Evolutionary conservation across 2,329 filamentous ascomycete genomes (phyloP).

Genomic region (Fonsecaea monophora): DNA sequence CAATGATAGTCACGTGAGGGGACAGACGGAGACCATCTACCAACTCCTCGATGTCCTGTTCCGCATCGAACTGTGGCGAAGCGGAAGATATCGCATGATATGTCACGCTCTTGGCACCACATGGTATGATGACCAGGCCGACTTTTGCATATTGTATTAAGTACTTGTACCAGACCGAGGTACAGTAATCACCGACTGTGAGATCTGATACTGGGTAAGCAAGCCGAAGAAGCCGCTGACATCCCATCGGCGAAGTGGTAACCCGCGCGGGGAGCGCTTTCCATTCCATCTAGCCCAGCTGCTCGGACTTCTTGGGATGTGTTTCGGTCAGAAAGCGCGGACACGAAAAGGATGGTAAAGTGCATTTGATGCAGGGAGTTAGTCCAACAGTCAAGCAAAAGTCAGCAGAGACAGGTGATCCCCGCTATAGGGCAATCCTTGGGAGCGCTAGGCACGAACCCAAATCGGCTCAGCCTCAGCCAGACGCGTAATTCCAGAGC

Average conservation of each 20-base stretch:
- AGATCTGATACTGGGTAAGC: slow-evolving; percentile 17
- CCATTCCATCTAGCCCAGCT: not conserved
- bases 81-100: slow-evolving; percentile 3
- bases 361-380: not conserved
- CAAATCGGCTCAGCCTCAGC: slow-evolving; percentile 22
- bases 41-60: not conserved
- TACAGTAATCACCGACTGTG: not conserved
- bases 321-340: not conserved
- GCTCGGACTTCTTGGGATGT: not conserved
- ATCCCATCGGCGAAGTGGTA: not conserved
- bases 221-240: slow-evolving; percentile 25
- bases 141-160: not conserved
- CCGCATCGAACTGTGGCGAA: not conserved
- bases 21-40: not conserved
- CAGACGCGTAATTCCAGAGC: slow-evolving; percentile 12
- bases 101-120: slow-evolving; percentile 10
- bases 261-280: not conserved
- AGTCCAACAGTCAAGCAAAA: not conserved
- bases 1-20: not conserved
- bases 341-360: not conserved
- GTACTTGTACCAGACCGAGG: too few relatives aligned
- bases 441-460: not conserved
- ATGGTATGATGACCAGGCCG: slow-evolving; percentile 3
- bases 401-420: slow-evolving; percentile 2
- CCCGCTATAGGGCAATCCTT: not conserved